Evolutionary conservation across 371 early-diverging fungal genomes (phyloP).

Genomic region (Mucor circinelloides): DNA sequence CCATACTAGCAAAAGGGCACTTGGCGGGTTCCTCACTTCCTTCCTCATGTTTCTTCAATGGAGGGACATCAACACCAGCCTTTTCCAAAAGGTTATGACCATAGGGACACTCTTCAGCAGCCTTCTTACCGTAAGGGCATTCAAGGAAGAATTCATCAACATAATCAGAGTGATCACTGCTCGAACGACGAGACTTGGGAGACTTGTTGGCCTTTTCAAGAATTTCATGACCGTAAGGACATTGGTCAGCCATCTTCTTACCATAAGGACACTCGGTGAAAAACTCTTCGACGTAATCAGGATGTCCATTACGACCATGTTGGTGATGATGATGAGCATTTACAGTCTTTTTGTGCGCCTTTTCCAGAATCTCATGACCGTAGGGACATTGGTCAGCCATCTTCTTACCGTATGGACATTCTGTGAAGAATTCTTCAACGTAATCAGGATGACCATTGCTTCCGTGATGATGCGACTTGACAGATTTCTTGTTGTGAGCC

Average conservation of each 20-base stretch:
- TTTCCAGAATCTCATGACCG: slow-evolving; percentile 10
- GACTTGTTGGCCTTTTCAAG: slow-evolving; percentile 8
- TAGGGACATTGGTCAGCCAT: slow-evolving; percentile 15
- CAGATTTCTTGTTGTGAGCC: neutral
- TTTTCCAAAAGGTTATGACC: slow-evolving; percentile 10
- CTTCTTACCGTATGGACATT: slow-evolving; percentile 17
- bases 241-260: neutral
- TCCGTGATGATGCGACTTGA: neutral
- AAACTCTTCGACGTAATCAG: neutral
- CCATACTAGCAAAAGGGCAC: slow-evolving; percentile 8
- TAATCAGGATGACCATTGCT: neutral
- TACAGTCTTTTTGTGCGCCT: neutral
- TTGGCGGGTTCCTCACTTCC: neutral
- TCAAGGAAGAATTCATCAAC: slow-evolving; percentile 7
- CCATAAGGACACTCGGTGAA: slow-evolving; percentile 18
- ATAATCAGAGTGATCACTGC: neutral
- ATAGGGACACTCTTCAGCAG: slow-evolving; percentile 18
- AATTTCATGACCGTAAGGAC: slow-evolving; percentile 6
- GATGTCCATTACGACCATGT: neutral
- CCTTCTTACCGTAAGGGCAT: slow-evolving; percentile 15
- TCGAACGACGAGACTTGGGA: neutral
- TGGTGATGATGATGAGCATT: neutral
- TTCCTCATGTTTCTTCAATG: slow-evolving; percentile 1
- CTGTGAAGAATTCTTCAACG: slow-evolving; percentile 1
- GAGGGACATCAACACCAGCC: neutral